phyloP scores from a whole-genome alignment of 1,139 yeast species.

The Lodderomyces oxycetoniae region DNA sequence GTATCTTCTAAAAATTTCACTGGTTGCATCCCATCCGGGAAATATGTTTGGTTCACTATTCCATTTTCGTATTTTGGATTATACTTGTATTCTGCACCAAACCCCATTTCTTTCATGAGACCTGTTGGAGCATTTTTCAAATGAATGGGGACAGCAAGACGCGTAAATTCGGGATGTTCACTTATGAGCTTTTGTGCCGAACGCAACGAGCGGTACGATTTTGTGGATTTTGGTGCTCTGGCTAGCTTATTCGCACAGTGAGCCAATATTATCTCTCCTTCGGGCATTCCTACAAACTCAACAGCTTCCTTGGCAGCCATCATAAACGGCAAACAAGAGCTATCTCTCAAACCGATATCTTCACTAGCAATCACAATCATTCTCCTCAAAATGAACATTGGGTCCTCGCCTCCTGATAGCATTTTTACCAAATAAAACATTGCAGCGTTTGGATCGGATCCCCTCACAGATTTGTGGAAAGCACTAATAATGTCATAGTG shows the following conservation, averaged over 20 bases:
- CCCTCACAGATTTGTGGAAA: constrained; percentile 86
- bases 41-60: constrained; percentile 61
- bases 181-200: constrained; percentile 54
- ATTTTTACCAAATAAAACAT: constrained; percentile 79
- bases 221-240: constrained; percentile 78
- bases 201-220: constrained; percentile 75
- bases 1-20: constrained; percentile 34
- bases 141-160: constrained; percentile 70
- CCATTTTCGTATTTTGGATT: constrained; percentile 79
- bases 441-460: constrained; percentile 85
- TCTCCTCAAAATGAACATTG: constrained; percentile 82
- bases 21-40: constrained; percentile 49
- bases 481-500: constrained; percentile 96
- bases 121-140: constrained; percentile 90
- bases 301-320: constrained; percentile 81
- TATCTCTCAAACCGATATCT: constrained; percentile 81
- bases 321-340: constrained; percentile 80
- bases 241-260: constrained; percentile 91
- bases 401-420: constrained; percentile 93
- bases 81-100: constrained; percentile 79
- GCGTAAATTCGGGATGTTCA: constrained; percentile 59
- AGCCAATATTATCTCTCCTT: constrained; percentile 83
- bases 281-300: constrained; percentile 95
- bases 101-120: constrained; percentile 84
- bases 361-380: constrained; percentile 93